These are phyloP conservation scores for Penicillium coffeae DNA, from an alignment of 495 filamentous ascomycete species.

Conservation along the genomic window DNA sequence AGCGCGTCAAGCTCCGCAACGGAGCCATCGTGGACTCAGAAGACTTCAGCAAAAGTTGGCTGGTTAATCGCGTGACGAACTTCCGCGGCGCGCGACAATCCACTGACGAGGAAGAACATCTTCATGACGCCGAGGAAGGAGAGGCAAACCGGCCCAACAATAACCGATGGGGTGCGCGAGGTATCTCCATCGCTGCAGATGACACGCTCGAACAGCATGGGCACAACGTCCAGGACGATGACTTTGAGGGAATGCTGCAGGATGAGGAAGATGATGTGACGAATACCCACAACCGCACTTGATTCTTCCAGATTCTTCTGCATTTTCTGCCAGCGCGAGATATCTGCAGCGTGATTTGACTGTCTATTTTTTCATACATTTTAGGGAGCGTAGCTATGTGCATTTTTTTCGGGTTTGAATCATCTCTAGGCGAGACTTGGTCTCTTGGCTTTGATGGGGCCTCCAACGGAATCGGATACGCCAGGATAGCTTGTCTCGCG, in stretches of 20 bases:
- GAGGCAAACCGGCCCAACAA: slow-evolving; percentile 22
- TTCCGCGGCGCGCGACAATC: slow-evolving; percentile 29
- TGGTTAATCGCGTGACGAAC: slow-evolving; percentile 51
- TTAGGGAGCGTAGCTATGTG: too few species aligned
- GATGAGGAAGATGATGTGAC: background rate
- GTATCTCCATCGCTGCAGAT: slow-evolving; percentile 78
- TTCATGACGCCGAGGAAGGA: slow-evolving; percentile 36
- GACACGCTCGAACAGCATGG: slow-evolving; percentile 57
- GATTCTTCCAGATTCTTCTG: background rate
- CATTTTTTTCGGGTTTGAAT: too few species aligned
- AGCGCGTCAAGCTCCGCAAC: slow-evolving; percentile 88
- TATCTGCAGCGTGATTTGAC: too few species aligned
- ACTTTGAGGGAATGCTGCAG: background rate
- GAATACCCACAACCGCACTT: background rate
- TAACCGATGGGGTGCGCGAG: slow-evolving; percentile 70
- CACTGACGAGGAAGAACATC: slow-evolving; percentile 35
- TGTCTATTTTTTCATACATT: too few species aligned
- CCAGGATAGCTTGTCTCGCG: too few species aligned
- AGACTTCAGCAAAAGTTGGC: slow-evolving; percentile 78
- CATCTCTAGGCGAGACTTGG: too few species aligned
- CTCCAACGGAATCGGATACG: too few species aligned
- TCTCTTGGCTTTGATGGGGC: too few species aligned
- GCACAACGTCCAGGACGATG: slow-evolving; percentile 6
- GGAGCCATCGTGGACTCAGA: slow-evolving; percentile 93
- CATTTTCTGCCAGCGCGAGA: background rate